These are phyloP conservation scores for Penicillium pulvis DNA, from an alignment of 495 filamentous ascomycete genomes.

Conservation along the genomic window DNA sequence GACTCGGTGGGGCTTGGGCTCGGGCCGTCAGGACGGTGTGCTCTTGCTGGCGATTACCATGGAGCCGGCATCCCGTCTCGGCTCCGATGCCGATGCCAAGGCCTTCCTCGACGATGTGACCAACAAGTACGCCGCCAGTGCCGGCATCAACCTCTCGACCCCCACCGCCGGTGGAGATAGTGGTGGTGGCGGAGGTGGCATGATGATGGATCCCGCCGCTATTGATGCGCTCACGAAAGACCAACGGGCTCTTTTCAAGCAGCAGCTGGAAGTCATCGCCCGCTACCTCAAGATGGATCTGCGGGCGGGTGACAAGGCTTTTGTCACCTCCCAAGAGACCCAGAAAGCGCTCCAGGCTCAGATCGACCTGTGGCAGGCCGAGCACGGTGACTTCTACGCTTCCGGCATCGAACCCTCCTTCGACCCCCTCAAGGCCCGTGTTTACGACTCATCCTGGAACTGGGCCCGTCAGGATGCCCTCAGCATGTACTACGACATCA, in stretches of 20 bases:
- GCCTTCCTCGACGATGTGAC: conserved; percentile 82
- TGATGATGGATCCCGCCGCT: conserved; percentile 99
- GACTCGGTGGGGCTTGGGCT: conserved; percentile 85
- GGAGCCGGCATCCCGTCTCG: conserved; percentile 87
- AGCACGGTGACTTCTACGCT: conserved; percentile 96
- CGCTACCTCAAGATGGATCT: conserved; percentile 97
- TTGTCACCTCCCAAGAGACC: conserved; percentile 78
- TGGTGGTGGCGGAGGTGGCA: conserved; percentile 68
- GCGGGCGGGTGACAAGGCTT: conserved; percentile 91
- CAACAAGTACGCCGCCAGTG: conserved; percentile 85
- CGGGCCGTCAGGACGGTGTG: conserved; percentile 89
- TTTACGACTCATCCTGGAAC: conserved; percentile 99
- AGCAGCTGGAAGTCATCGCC: conserved; percentile 92
- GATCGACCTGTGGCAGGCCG: conserved; percentile 89
- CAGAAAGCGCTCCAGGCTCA: conserved; percentile 86
- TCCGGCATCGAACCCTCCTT: conserved; percentile 93
- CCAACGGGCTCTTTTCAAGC: conserved; percentile 91
- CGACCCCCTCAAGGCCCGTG: conserved; percentile 86
- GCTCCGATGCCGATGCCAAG: conserved; percentile 87
- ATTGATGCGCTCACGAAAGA: conserved; percentile 97
- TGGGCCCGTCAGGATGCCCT: conserved; percentile 98
- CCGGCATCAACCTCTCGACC: conserved; percentile 82
- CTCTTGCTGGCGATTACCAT: conserved; percentile 87
- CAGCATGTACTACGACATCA: conserved; percentile 99
- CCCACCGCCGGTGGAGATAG: conserved; percentile 74